Evolutionary conservation across 768 basidiomycete species (phyloP).

Genomic region (Amanita pseudoporphyria): DNA sequence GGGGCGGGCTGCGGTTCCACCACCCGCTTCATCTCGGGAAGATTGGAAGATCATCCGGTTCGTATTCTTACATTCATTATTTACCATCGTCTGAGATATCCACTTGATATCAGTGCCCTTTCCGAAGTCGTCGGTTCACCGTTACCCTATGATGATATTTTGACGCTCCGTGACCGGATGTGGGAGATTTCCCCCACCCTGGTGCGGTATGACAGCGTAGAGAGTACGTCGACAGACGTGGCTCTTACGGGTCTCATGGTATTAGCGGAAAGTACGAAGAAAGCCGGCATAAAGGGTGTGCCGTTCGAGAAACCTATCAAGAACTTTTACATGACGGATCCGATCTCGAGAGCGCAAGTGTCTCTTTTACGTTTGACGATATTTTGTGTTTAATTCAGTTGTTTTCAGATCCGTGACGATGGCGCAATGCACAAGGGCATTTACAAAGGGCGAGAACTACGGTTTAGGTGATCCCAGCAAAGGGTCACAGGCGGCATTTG

Average conservation of each 20-base stretch:
- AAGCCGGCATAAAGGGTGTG: slow-evolving; percentile 43
- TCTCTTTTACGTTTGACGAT: background rate
- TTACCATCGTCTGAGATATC: background rate
- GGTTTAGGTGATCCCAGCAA: slow-evolving; percentile 42
- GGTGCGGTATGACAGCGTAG: slow-evolving; percentile 75
- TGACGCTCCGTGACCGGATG: slow-evolving; percentile 81
- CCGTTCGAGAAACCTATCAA: slow-evolving; percentile 71
- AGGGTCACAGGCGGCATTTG: slow-evolving; percentile 35
- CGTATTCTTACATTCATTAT: slow-evolving; percentile 12
- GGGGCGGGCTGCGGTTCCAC: slow-evolving; percentile 83
- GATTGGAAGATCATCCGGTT: slow-evolving; percentile 97
- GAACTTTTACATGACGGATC: slow-evolving; percentile 97
- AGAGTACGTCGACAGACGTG: slow-evolving; percentile 66
- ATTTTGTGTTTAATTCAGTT: background rate
- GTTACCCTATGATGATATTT: slow-evolving; percentile 83
- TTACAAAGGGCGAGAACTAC: slow-evolving; percentile 66
- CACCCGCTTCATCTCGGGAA: slow-evolving; percentile 92
- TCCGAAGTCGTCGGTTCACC: slow-evolving; percentile 78
- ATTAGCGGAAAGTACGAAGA: slow-evolving; percentile 37
- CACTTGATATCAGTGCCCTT: slow-evolving; percentile 52
- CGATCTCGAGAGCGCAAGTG: slow-evolving; percentile 86
- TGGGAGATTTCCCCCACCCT: slow-evolving; percentile 94
- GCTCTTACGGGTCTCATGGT: slow-evolving; percentile 59
- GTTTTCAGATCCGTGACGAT: slow-evolving; percentile 80
- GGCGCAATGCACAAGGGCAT: slow-evolving; percentile 88